These are phyloP conservation scores for Nitzschia sp. DNA, from an alignment of 108 stramenopile genomes.

Conservation along the genomic window DNA sequence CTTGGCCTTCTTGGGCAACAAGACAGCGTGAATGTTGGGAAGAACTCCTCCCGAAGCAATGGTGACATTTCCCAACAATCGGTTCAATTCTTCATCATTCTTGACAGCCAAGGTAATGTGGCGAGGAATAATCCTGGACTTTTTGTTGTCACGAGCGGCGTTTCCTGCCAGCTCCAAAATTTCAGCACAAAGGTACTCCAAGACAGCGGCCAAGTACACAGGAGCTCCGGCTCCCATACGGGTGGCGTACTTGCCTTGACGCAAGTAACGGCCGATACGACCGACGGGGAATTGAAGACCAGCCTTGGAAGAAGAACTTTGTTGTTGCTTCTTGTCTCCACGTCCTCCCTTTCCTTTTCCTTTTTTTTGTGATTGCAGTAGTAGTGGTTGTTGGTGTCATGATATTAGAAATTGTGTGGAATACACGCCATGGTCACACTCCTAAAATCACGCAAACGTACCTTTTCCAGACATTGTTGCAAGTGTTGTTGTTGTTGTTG, in stretches of 20 bases:
- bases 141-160: conserved; percentile 91
- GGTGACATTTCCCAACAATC: conserved; percentile 83
- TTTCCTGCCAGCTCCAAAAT: conserved; percentile 89
- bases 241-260: conserved; percentile 74
- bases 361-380: background rate
- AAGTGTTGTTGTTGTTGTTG: too few species aligned
- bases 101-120: conserved; percentile 88
- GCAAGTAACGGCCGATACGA: conserved; percentile 77
- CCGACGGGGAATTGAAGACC: conserved; percentile 87
- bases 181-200: conserved; percentile 75
- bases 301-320: conserved; percentile 66
- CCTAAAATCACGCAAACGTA: background rate
- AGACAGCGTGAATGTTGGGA: conserved; percentile 94
- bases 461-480: too few species aligned
- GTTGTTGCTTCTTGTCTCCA: conserved; percentile 56
- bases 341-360: conserved; percentile 78
- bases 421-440: background rate
- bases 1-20: conserved; percentile 82
- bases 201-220: conserved; percentile 85
- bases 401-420: too few species aligned
- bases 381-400: too few species aligned
- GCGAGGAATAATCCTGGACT: conserved; percentile 81
- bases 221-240: conserved; percentile 83
- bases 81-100: conserved; percentile 87
- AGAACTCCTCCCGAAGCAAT: conserved; percentile 88